These are phyloP conservation scores for Lichenothelia convexa DNA, from an alignment of 495 filamentous ascomycete species.

Conservation along the genomic window DNA sequence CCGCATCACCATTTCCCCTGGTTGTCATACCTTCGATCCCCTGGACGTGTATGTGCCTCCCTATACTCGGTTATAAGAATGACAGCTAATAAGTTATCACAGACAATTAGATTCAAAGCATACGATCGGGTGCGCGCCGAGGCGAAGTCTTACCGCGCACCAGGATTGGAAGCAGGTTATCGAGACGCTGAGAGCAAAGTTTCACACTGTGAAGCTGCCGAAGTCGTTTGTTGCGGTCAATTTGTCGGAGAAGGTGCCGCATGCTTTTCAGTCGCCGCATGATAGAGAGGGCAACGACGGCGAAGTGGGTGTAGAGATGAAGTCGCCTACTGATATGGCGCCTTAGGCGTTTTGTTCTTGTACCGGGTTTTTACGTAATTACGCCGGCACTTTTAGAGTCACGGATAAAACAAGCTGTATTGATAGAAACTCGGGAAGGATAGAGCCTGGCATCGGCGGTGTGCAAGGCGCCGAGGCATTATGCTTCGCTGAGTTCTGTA, in stretches of 20 bases:
- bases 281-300: conserved; percentile 1
- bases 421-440: too few relatives aligned
- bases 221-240: conserved; percentile 87
- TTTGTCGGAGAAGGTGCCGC: conserved; percentile 47
- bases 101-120: conserved; percentile 79
- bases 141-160: conserved; percentile 79
- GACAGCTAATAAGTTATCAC: not conserved
- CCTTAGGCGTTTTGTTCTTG: too few relatives aligned
- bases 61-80: too few relatives aligned
- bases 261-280: conserved; percentile 9
- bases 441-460: too few relatives aligned
- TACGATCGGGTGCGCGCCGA: conserved; percentile 78
- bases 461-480: too few relatives aligned
- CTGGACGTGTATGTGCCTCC: conserved; percentile 45
- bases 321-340: too few relatives aligned
- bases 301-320: too few relatives aligned
- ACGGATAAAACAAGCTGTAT: too few relatives aligned
- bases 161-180: conserved; percentile 89
- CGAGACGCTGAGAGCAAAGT: conserved; percentile 83
- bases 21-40: conserved; percentile 88
- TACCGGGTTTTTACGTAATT: too few relatives aligned
- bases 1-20: conserved; percentile 84
- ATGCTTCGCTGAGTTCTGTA: too few relatives aligned
- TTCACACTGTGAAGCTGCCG: conserved; percentile 86
- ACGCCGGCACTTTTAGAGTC: too few relatives aligned